Evolutionary conservation across 345 rosid genomes (phyloP).

Genomic region (Anastatica hierochuntica): DNA sequence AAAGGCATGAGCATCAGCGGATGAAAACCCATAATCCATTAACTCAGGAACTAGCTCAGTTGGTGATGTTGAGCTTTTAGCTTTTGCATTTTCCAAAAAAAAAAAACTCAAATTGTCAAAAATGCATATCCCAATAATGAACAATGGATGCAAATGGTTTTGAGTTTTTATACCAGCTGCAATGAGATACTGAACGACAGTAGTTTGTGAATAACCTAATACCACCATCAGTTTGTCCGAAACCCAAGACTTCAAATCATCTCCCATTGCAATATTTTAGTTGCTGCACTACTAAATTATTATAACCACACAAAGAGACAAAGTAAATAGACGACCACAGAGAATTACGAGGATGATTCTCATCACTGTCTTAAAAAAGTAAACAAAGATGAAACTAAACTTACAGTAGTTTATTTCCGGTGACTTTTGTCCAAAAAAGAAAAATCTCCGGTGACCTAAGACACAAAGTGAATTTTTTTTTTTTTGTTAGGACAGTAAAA

Average conservation of each 20-base stretch:
- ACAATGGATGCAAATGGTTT: too few relatives aligned
- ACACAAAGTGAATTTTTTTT: too few relatives aligned
- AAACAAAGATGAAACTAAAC: too few relatives aligned
- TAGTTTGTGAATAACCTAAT: conserved; percentile 54
- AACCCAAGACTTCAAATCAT: conserved; percentile 50
- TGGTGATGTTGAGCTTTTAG: conserved; percentile 49
- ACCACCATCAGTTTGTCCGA: conserved; percentile 59
- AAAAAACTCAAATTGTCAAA: not conserved
- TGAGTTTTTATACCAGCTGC: conserved; percentile 38
- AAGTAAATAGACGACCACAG: too few relatives aligned
- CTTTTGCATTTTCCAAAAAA: conserved; percentile 39
- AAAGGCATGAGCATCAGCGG: conserved; percentile 34
- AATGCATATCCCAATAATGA: not conserved
- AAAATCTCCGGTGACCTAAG: too few relatives aligned
- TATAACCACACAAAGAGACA: conserved; percentile 7
- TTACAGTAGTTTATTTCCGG: too few relatives aligned
- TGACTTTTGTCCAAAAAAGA: too few relatives aligned
- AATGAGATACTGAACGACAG: conserved; percentile 52
- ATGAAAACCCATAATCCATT: conserved; percentile 35
- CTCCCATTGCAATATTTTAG: too few relatives aligned
- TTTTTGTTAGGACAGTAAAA: too few relatives aligned
- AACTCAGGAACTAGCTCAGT: conserved; percentile 36
- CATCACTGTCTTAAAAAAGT: too few relatives aligned
- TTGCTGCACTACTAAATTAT: too few relatives aligned
- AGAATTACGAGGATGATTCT: too few relatives aligned